Evolutionary conservation across 2,329 filamentous ascomycete species (phyloP).

Genomic region (Scopulariopsis brevicaulis): DNA sequence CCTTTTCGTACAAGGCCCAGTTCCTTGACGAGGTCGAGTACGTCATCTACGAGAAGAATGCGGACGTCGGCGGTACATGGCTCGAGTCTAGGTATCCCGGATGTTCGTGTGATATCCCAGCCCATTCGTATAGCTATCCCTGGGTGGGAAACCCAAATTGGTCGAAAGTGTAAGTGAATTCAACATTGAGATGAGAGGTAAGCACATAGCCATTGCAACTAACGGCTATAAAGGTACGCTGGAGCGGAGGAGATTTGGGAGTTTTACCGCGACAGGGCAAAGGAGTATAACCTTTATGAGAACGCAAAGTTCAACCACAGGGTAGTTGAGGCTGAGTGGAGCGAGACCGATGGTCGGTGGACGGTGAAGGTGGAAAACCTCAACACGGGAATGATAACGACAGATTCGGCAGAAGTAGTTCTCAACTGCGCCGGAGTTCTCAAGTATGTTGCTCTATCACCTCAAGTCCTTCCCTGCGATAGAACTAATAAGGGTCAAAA

Average conservation of each 20-base stretch:
- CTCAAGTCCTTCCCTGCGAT: not conserved
- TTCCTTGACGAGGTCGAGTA: conserved; percentile 5
- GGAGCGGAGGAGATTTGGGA: conserved; percentile 4
- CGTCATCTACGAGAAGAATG: conserved; percentile 9
- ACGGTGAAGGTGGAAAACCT: not conserved
- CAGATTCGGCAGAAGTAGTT: not conserved
- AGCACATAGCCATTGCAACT: too few species aligned
- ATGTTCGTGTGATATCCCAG: conserved; percentile 7
- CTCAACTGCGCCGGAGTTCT: conserved; percentile 2
- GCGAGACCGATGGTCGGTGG: not conserved
- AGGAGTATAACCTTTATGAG: not conserved
- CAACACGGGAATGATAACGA: not conserved
- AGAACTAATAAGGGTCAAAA: not conserved
- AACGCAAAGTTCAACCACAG: conserved; percentile 1
- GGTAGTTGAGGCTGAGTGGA: conserved; percentile 1
- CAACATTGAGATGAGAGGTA: too few species aligned
- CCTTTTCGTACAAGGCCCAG: conserved; percentile 3
- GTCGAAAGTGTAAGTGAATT: conserved; percentile 1
- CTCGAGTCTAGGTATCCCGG: conserved; percentile 9
- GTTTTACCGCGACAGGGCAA: not conserved
- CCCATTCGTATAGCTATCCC: conserved; percentile 3
- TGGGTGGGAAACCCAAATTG: conserved; percentile 3
- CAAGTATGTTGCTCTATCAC: not conserved
- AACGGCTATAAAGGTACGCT: not conserved
- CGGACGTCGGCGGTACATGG: conserved; percentile 9